Base-by-base conservation (phyloP, 352 stramenopile genomes). In the Pythium myriotylum region DNA sequence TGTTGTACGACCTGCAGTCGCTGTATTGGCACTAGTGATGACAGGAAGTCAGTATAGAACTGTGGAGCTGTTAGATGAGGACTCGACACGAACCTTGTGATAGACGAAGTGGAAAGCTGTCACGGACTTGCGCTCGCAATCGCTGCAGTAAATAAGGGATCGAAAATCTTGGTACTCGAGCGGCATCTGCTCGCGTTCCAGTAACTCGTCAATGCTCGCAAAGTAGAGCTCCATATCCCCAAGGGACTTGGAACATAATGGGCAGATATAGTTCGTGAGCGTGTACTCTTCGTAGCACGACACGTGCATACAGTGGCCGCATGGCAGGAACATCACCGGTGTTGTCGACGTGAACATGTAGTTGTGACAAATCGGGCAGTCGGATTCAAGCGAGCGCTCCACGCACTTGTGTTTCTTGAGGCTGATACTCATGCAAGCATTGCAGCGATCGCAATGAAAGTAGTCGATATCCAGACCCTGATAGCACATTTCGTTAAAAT, bases 361-460 rank as follows among this genome's bases (percentile, higher is more conserved):
- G 32, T 92, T 80, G 68, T 97, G 87, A 77, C 95, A 99, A 59
- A 99, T 98, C 4, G 94, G 92, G 59, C 95, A 99, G 68, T 97
- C 90, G 1, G 91, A 97, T 72, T 99, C 92, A 24, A 99, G 79
- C 39, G 90, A 95, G 55, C 96, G 91, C 61, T 97, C 92, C 52
- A 98, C 96, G 50, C 95, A 99, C 54, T 96, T 95, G 76, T 98
- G 94, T 45, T 89, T 82, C 63, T 92, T 92, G 23, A 95, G 65
- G 10, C 76, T 94, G 60, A 92, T 86, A 62, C 88, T 97, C 69
- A 99, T 97, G 72, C 97, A 99, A 8, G 95, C 95, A 73, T 99
- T 99, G 78, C 97, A 99, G 0, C 89, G 84, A 81, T 99, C 98
- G 70, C 97, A 99, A 74, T 99, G 97, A 52, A 97, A 96, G 73